Percentiles rank a stretch among this genome's conserved stretches.
phyloP scores from a whole-genome alignment of 2,329 filamentous ascomycete genomes.

The Alternaria consortialis region DNA sequence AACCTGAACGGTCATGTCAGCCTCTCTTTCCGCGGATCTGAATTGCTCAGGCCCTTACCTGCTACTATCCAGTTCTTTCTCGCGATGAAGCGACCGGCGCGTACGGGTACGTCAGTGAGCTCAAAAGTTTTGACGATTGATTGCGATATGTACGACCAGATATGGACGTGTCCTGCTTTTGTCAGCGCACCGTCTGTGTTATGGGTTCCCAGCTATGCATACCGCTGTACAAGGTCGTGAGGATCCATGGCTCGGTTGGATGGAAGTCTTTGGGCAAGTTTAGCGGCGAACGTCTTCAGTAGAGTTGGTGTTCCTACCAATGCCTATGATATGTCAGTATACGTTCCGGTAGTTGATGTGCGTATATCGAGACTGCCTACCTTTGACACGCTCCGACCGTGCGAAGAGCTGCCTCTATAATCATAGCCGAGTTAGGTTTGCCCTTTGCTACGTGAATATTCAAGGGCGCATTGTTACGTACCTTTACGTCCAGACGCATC shows the following conservation, averaged over 20 bases:
- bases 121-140: conserved; percentile 99
- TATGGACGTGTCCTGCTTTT: conserved; percentile 89
- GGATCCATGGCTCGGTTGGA: conserved; percentile 90
- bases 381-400: conserved; percentile 92
- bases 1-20: conserved; percentile 54
- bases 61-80: conserved; percentile 99
- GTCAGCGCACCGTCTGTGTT: conserved; percentile 35
- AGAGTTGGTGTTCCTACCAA: conserved; percentile 38
- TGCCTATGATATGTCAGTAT: conserved; percentile 45
- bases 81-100: conserved; percentile 94
- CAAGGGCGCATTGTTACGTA: conserved; percentile 27
- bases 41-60: conserved; percentile 58
- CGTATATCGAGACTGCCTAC: conserved; percentile 29
- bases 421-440: conserved; percentile 52
- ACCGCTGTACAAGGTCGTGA: conserved; percentile 97
- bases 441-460: background rate
- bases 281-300: conserved; percentile 21
- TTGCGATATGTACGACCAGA: conserved; percentile 85
- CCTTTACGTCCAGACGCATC: conserved; percentile 60
- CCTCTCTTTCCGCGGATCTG: background rate
- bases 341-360: conserved; percentile 8
- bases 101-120: conserved; percentile 96
- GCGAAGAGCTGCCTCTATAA: conserved; percentile 82
- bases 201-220: conserved; percentile 40
- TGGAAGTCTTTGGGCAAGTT: conserved; percentile 83